Evolutionary conservation across 2,329 filamentous ascomycete species (phyloP).

Genomic region (Diaporthe humulicola): DNA sequence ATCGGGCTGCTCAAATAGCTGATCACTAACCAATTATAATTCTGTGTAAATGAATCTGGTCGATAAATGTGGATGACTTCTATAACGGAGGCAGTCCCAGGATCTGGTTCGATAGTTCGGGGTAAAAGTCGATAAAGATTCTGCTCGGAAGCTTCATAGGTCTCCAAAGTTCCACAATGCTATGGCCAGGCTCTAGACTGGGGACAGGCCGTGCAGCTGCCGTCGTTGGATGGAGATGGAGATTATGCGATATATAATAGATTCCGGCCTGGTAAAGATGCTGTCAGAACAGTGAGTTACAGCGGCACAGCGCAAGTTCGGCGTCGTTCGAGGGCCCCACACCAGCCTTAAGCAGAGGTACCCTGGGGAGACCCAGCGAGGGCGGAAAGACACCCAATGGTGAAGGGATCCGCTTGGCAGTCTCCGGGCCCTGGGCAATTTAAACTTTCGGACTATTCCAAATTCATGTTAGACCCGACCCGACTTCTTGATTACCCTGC

Average conservation of each 20-base stretch:
- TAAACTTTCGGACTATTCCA: conserved; percentile 36
- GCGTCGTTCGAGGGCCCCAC: conserved; percentile 37
- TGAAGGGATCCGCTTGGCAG: conserved; percentile 36
- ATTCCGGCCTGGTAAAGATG: conserved; percentile 34
- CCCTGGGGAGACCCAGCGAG: conserved; percentile 36
- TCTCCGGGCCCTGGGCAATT: conserved; percentile 27
- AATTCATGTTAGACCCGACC: conserved; percentile 31
- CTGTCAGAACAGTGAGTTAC: conserved; percentile 34
- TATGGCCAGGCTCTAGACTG: too few species aligned
- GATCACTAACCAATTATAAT: too few species aligned
- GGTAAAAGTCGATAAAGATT: too few species aligned
- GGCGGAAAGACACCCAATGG: conserved; percentile 28
- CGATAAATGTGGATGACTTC: too few species aligned
- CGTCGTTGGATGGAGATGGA: conserved; percentile 33
- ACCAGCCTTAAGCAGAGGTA: conserved; percentile 29
- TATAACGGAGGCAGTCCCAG: too few species aligned
- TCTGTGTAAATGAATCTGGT: too few species aligned
- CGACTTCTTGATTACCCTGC: conserved; percentile 32
- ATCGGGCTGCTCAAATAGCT: too few species aligned
- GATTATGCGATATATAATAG: conserved; percentile 41
- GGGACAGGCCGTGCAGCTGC: too few species aligned
- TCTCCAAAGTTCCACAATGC: too few species aligned
- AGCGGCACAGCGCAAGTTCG: conserved; percentile 23
- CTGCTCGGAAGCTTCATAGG: too few species aligned
- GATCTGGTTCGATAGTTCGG: too few species aligned